phyloP scores from a whole-genome alignment of 768 basidiomycete species.

The Xanthoconium purpureum region DNA sequence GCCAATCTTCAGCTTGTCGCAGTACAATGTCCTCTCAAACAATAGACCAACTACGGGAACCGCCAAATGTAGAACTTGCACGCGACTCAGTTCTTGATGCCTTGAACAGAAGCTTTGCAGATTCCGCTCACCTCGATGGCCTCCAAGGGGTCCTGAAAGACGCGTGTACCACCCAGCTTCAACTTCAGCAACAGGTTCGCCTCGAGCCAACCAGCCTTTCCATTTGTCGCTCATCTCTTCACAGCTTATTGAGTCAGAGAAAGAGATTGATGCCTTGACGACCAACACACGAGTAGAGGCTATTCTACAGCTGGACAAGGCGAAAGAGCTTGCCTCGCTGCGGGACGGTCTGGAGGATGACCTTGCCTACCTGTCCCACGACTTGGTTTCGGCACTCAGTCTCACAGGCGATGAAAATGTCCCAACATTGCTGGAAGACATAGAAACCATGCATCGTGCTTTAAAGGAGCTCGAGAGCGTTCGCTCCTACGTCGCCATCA shows the following conservation, averaged over 20 bases:
- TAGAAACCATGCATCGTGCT: constrained; percentile 75
- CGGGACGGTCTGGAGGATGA: constrained; percentile 79
- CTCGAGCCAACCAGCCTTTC: constrained; percentile 14
- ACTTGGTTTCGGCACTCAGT: constrained; percentile 55
- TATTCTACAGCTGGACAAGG: constrained; percentile 52
- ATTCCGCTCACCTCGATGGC: constrained; percentile 49
- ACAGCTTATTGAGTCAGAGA: constrained; percentile 57
- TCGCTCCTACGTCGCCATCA: constrained; percentile 69
- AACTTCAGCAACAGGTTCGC: constrained; percentile 47
- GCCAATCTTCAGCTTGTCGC: background rate
- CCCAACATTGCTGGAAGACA: constrained; percentile 73
- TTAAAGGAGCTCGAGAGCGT: constrained; percentile 76
- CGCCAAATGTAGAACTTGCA: constrained; percentile 44
- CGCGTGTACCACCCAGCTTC: constrained; percentile 39
- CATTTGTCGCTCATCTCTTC: constrained; percentile 32
- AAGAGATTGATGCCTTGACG: constrained; percentile 45
- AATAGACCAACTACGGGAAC: constrained; percentile 48
- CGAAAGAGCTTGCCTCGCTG: constrained; percentile 71
- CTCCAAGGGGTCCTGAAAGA: constrained; percentile 45
- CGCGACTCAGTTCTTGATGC: constrained; percentile 32
- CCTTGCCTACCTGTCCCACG: constrained; percentile 60
- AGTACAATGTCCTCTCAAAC: constrained; percentile 39
- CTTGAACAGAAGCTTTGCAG: constrained; percentile 47
- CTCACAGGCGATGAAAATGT: constrained; percentile 42
- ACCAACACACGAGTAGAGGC: constrained; percentile 46